Base-by-base conservation (phyloP, 176 grass and related monocot genomes). In the Secale cereale region DNA sequence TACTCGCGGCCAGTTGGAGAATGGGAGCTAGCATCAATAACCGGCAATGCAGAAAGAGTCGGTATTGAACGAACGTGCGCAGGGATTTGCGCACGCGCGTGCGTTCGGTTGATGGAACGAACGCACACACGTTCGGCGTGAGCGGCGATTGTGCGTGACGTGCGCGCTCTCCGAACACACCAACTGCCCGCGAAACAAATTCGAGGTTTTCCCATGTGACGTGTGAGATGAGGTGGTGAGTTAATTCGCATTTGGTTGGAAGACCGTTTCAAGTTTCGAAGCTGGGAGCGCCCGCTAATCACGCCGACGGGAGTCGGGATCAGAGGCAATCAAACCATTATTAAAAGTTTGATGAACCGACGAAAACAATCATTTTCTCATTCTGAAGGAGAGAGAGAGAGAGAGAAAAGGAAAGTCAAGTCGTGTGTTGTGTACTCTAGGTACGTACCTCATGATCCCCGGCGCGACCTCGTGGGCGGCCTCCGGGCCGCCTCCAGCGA, bases 391-490 rank as follows among this genome's bases (percentile, higher is more conserved):
- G 10, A 32, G 29, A 7, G 10, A 81, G 85, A 65, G 10, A 32
- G 29, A 7, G 10, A 81, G 43, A 32, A 20, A 86, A 62, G 8
- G 35, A 28, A 20, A 74, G 15, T 37, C 37, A 40, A 67, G 86
- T 4, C 6, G 36, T 81, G 77, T 27, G 59, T 13, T 85, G 3
- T 30, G 45, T 14, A 13, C 1, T 23, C 35, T 17, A 1, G 4
- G 54, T 2, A 25, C 57, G 68, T 78, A 94, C 93, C 91, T 90
- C 81, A 88, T 86, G 85, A 96, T 82, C 78, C 77, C 89, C 74
- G 78, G 86, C 17, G 85, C 86, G 74, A 59, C 71, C 33, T 92
- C 87, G 67, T 79, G 87, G 26, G 80, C 92, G 35, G 79, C 85
- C 13, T 90, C 80, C 71, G 46, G 79, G 10, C 82, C 50, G 9